Conservation (phyloP, 495 filamentous ascomycete genomes). For the Pseudomonodictys pantanalensis region DNA sequence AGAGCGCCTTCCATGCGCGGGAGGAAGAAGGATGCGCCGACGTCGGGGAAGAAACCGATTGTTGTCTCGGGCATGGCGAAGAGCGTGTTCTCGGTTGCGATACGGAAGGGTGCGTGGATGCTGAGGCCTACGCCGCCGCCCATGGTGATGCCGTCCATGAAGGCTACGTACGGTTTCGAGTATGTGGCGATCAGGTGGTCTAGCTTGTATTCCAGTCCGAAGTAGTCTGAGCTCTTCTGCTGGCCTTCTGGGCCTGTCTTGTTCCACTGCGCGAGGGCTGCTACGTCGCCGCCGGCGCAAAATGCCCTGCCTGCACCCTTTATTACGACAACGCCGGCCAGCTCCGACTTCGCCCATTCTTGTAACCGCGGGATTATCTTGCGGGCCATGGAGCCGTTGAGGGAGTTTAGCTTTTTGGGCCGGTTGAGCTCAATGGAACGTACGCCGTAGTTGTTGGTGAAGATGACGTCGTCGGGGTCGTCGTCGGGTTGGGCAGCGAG, state of each 20-base stretch:
- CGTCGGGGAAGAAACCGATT: constrained; percentile 98
- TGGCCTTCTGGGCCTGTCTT: constrained; percentile 63
- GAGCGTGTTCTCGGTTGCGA: constrained; percentile 90
- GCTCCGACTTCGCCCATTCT: constrained; percentile 90
- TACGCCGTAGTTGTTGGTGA: constrained; percentile 80
- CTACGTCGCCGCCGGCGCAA: constrained; percentile 91
- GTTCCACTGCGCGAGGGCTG: constrained; percentile 70
- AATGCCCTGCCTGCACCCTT: constrained; percentile 85
- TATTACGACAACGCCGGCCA: constrained; percentile 89
- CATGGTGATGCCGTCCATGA: constrained; percentile 99
- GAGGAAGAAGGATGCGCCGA: constrained; percentile 92
- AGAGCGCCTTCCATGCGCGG: constrained; percentile 77
- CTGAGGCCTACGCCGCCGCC: constrained; percentile 92
- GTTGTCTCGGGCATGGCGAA: constrained; percentile 98
- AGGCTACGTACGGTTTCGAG: constrained; percentile 85
- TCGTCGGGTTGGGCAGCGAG: constrained; percentile 50
- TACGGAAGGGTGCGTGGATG: constrained; percentile 91
- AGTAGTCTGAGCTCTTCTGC: constrained; percentile 72
- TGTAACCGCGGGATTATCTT: constrained; percentile 84
- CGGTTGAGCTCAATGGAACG: constrained; percentile 93
- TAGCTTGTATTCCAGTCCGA: constrained; percentile 86
- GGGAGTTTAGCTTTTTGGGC: constrained; percentile 81
- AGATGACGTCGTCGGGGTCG: constrained; percentile 86
- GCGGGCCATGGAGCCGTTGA: constrained; percentile 88
- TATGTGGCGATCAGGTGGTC: constrained; percentile 96